phyloP scores from a whole-genome alignment of 345 rosid species.

The Theobroma cacao region DNA sequence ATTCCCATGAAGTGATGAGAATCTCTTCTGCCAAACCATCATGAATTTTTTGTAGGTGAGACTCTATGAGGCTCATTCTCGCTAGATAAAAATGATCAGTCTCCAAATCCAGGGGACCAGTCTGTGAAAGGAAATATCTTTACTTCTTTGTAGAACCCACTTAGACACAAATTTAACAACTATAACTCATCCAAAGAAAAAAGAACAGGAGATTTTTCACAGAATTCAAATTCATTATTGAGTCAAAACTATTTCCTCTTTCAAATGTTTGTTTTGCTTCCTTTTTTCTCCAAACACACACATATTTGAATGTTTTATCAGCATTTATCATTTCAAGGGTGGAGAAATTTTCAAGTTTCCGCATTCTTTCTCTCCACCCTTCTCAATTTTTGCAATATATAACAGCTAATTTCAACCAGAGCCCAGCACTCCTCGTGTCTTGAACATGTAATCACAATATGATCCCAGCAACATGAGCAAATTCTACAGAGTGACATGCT shows the following conservation, averaged over 20 bases:
- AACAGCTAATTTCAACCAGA: not conserved
- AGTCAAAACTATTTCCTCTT: not conserved
- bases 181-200: not conserved
- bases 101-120: constrained; percentile 83
- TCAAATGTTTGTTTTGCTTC: not conserved
- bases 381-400: not conserved
- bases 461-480: not conserved
- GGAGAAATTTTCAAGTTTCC: not conserved
- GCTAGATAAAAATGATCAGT: constrained; percentile 60
- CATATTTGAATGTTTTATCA: not conserved
- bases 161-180: not conserved
- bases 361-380: not conserved
- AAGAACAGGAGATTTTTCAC: not conserved
- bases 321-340: not conserved
- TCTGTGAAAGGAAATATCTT: constrained; percentile 39
- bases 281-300: not conserved
- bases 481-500: not conserved
- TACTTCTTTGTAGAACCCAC: not conserved
- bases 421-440: not conserved
- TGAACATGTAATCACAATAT: not conserved
- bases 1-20: constrained; percentile 74
- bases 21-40: constrained; percentile 87
- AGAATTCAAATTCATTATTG: not conserved
- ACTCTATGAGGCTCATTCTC: constrained; percentile 55
- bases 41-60: constrained; percentile 50